Evolutionary conservation across 1,284 basidiomycete genomes (phyloP).

Genomic region (Ceraceosorus bombacis): DNA sequence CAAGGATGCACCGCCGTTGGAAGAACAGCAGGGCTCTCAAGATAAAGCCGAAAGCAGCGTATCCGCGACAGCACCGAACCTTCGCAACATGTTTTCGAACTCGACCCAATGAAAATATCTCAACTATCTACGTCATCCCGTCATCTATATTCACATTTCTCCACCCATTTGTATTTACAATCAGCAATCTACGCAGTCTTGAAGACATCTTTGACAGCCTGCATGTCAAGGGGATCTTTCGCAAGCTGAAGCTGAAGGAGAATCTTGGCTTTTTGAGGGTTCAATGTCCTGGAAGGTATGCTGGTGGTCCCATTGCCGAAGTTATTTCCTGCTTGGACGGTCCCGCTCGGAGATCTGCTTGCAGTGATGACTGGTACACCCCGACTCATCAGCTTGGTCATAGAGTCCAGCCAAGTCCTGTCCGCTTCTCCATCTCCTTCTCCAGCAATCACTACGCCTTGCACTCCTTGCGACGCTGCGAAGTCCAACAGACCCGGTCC

Average conservation of each 20-base stretch:
- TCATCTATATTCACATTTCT: no score
- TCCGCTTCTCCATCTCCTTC: conserved; percentile 26
- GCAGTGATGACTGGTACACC: conserved; percentile 16
- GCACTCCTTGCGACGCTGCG: conserved; percentile 28
- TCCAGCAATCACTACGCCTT: conserved; percentile 39
- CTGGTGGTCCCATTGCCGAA: not conserved
- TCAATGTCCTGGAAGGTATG: conserved; percentile 20
- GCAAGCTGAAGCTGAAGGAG: conserved; percentile 14
- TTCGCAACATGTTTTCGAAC: no score
- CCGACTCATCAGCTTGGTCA: conserved; percentile 6
- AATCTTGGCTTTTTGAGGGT: conserved; percentile 26
- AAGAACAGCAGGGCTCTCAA: no score
- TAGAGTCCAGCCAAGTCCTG: conserved; percentile 5
- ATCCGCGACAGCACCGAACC: no score
- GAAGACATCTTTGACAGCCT: not conserved
- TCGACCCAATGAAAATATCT: no score
- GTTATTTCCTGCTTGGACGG: conserved; percentile 5
- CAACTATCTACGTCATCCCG: no score
- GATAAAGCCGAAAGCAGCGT: no score
- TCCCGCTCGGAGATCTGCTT: conserved; percentile 20
- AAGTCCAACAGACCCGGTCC: conserved; percentile 19
- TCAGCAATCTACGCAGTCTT: not conserved
- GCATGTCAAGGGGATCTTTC: not conserved
- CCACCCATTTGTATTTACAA: no score
- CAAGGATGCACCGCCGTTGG: no score